phyloP scores from a whole-genome alignment of 139 green algal species.

The Volvox africanus region DNA sequence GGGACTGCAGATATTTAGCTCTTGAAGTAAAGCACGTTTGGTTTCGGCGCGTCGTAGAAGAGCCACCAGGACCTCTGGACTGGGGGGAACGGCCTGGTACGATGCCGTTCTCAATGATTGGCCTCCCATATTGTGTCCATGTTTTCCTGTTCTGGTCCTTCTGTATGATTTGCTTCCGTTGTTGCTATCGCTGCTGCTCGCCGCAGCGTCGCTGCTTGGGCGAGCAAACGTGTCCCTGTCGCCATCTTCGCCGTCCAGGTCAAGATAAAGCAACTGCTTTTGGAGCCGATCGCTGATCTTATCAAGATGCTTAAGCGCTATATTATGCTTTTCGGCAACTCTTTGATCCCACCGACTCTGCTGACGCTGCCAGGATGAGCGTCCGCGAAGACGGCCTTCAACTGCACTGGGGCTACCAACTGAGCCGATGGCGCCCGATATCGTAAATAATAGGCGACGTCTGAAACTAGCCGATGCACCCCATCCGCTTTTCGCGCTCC shows the following conservation, averaged over 20 bases:
- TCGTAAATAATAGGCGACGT: background rate
- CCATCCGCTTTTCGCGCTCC: background rate
- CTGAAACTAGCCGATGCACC: background rate
- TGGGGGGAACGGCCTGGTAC: background rate
- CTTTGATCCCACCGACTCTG: background rate
- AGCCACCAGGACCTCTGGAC: constrained; percentile 33
- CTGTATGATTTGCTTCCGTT: background rate
- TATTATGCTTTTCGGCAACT: background rate
- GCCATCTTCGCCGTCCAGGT: background rate
- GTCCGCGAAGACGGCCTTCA: background rate
- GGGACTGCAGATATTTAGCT: constrained; percentile 13
- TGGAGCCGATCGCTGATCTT: background rate
- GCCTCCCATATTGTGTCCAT: too few relatives aligned
- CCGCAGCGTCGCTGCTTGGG: background rate
- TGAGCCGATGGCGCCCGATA: background rate
- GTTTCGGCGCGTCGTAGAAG: background rate
- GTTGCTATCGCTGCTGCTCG: constrained; percentile 22
- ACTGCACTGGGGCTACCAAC: background rate
- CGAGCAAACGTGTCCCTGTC: background rate
- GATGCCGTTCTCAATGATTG: background rate
- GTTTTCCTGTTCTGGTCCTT: background rate
- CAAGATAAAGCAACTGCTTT: background rate
- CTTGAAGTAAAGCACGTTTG: background rate
- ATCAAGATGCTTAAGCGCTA: background rate
- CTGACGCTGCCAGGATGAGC: background rate